phyloP scores from a whole-genome alignment of 305 asterid species.

The Fraxinus sp. region DNA sequence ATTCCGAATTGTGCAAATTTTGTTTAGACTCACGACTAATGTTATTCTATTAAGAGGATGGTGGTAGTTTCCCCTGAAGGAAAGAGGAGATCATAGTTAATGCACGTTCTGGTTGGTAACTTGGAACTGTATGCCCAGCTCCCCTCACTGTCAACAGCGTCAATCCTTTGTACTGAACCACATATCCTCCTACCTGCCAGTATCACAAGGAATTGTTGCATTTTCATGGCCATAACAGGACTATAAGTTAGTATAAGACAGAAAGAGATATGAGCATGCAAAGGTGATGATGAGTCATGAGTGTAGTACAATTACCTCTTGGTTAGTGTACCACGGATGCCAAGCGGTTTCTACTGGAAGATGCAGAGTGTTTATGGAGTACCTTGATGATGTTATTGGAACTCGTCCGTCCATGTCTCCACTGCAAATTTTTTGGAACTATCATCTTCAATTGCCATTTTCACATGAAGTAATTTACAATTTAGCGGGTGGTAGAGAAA shows the following conservation, averaged over 20 bases:
- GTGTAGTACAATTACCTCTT: constrained; percentile 29
- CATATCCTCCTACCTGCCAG: constrained; percentile 47
- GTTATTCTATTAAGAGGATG: constrained; percentile 1
- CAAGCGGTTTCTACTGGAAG: constrained; percentile 34
- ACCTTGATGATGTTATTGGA: constrained; percentile 42
- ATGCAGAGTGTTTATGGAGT: constrained; percentile 35
- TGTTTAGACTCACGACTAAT: not conserved
- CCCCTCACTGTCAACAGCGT: constrained; percentile 46
- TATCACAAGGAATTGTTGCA: not conserved
- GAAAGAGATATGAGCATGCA: not conserved
- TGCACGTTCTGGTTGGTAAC: constrained; percentile 47
- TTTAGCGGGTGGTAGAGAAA: not conserved
- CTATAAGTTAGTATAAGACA: not conserved
- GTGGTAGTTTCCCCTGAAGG: constrained; percentile 38
- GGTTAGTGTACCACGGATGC: constrained; percentile 41
- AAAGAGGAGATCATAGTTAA: constrained; percentile 34
- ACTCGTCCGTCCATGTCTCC: constrained; percentile 43
- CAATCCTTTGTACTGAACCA: constrained; percentile 38
- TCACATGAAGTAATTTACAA: not conserved
- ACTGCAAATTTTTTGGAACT: constrained; percentile 22
- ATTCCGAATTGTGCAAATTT: not conserved
- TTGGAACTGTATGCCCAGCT: constrained; percentile 48
- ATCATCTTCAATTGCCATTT: not conserved
- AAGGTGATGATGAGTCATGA: not conserved
- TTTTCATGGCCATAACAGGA: not conserved